Evolutionary conservation across 148 eudicot species (phyloP).

Genomic region (Silene latifolia): DNA sequence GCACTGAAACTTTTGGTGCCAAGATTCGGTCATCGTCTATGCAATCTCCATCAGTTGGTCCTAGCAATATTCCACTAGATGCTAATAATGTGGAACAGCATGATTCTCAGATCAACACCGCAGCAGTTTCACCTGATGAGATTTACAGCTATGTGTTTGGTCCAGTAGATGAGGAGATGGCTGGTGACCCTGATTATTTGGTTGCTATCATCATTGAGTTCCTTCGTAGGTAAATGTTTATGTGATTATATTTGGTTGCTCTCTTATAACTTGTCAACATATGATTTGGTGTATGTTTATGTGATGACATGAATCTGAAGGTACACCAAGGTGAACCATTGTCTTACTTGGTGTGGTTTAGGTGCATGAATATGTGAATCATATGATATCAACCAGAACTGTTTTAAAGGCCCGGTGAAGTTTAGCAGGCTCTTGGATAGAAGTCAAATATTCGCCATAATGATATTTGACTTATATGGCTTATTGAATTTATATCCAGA

Average conservation of each 20-base stretch:
- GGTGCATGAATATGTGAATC: not conserved
- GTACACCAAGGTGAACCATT: not conserved
- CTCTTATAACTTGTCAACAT: not conserved
- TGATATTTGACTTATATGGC: not conserved
- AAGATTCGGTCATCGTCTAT: constrained; percentile 32
- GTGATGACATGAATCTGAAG: not conserved
- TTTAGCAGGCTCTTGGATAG: not conserved
- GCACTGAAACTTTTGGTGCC: constrained; percentile 33
- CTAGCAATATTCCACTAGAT: constrained; percentile 38
- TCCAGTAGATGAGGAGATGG: constrained; percentile 79
- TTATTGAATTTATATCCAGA: not conserved
- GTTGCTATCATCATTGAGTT: constrained; percentile 74
- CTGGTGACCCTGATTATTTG: constrained; percentile 73
- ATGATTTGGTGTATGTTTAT: not conserved
- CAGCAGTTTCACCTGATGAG: constrained; percentile 85
- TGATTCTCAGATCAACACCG: constrained; percentile 63
- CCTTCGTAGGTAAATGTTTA: constrained; percentile 58
- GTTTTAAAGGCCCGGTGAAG: not conserved
- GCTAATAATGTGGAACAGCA: constrained; percentile 41
- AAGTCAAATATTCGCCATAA: not conserved
- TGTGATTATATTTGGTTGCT: constrained; percentile 64
- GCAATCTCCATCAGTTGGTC: constrained; percentile 40
- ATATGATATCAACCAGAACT: not conserved
- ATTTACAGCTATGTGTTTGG: constrained; percentile 71
- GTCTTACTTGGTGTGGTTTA: not conserved